phyloP scores from a whole-genome alignment of 106 monocot species.

The Allium sativum region DNA sequence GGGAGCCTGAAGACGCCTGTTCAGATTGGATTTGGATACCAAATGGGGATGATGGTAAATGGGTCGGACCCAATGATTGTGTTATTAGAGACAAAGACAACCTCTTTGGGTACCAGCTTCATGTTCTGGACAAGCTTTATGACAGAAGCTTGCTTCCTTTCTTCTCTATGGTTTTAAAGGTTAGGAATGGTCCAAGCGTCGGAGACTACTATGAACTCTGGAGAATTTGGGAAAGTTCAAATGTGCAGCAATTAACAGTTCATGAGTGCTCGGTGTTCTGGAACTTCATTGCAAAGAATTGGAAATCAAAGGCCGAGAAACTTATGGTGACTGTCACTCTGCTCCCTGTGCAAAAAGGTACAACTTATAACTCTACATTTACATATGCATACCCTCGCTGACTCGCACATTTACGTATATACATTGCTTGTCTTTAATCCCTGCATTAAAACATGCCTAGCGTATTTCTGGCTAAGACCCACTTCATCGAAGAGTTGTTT shows the following conservation, averaged over 20 bases:
- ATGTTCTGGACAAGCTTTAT: slow-evolving; percentile 6
- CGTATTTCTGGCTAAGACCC: too few relatives aligned
- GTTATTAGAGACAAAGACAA: slow-evolving; percentile 7
- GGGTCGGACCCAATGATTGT: slow-evolving; percentile 5
- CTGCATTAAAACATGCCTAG: neutral
- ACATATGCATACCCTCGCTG: neutral
- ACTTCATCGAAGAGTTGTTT: too few relatives aligned
- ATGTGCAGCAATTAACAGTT: neutral
- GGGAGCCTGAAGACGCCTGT: slow-evolving; percentile 5
- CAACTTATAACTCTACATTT: neutral
- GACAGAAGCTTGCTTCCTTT: neutral
- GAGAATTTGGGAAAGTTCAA: slow-evolving; percentile 1
- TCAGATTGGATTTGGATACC: slow-evolving; percentile 11
- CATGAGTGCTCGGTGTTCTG: slow-evolving; percentile 6
- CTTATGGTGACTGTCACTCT: slow-evolving; percentile 1
- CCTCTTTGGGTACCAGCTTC: slow-evolving; percentile 6
- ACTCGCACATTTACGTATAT: neutral
- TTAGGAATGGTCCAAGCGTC: slow-evolving; percentile 5
- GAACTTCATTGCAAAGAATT: slow-evolving; percentile 9
- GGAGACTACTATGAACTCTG: slow-evolving; percentile 6
- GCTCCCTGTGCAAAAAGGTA: slow-evolving; percentile 7
- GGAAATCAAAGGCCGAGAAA: neutral
- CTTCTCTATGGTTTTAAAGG: slow-evolving; percentile 6
- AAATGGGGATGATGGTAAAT: neutral
- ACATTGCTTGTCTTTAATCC: neutral